Conservation (phyloP, 2,329 filamentous ascomycete species). For the Aspergillus pseudoglaucus region DNA sequence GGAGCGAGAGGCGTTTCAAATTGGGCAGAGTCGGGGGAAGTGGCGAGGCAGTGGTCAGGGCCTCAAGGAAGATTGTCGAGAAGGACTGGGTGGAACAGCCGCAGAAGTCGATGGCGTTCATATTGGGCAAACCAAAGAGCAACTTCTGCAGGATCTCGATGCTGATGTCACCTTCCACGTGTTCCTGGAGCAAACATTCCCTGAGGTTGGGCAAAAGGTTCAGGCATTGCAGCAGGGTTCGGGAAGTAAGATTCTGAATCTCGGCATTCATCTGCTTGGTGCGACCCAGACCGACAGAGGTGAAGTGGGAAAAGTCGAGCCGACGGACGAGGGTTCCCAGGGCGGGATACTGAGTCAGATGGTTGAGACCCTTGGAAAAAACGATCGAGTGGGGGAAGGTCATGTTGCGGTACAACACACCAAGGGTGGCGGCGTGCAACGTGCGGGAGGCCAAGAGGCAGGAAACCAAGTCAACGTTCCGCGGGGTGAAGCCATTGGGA, state of each 20-base stretch:
- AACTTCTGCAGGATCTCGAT: constrained; percentile 63
- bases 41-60: constrained; percentile 42
- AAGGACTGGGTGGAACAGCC: constrained; percentile 65
- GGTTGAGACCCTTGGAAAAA: constrained; percentile 72
- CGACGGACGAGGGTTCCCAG: constrained; percentile 71
- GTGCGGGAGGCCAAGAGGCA: constrained; percentile 69
- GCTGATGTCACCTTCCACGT: constrained; percentile 69
- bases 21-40: constrained; percentile 50
- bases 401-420: constrained; percentile 70
- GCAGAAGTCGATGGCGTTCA: constrained; percentile 69
- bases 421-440: constrained; percentile 65
- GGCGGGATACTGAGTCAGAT: constrained; percentile 59
- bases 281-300: constrained; percentile 68
- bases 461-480: constrained; percentile 72
- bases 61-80: constrained; percentile 56
- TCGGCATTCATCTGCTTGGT: constrained; percentile 68
- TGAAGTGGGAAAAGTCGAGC: constrained; percentile 80
- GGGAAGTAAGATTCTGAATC: constrained; percentile 68
- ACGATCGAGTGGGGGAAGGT: constrained; percentile 77
- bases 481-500: constrained; percentile 66
- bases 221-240: constrained; percentile 65
- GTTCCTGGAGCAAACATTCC: constrained; percentile 74
- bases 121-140: constrained; percentile 57
- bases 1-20: constrained; percentile 64
- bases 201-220: constrained; percentile 65